A percentile compares a stretch with the other conserved stretches of the same genome.
phyloP scores from a whole-genome alignment of 306 rosid genomes.

The Prunus mume region DNA sequence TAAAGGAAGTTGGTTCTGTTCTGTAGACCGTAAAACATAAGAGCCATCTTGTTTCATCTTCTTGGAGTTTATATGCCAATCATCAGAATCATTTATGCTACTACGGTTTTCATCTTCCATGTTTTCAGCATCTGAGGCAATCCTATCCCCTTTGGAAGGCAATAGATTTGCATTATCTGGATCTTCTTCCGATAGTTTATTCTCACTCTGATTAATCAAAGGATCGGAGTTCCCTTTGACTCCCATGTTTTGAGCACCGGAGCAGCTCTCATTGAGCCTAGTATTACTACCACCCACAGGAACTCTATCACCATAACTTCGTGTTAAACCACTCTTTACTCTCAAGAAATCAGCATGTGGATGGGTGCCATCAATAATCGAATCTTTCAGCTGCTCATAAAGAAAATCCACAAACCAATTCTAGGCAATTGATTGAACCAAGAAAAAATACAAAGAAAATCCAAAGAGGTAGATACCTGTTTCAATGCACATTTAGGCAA shows the following conservation, averaged over 20 bases:
- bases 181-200: conserved; percentile 18
- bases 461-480: conserved; percentile 47
- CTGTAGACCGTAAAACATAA: conserved; percentile 16
- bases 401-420: conserved; percentile 15
- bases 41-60: conserved; percentile 36
- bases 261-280: conserved; percentile 26
- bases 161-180: conserved; percentile 17
- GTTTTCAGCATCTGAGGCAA: conserved; percentile 23
- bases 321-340: conserved; percentile 47
- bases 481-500: conserved; percentile 47
- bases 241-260: conserved; percentile 27
- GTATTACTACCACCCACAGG: conserved; percentile 19
- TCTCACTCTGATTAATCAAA: conserved; percentile 23
- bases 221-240: conserved; percentile 28
- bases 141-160: conserved; percentile 40
- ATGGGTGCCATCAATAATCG: conserved; percentile 56
- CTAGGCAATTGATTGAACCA: not conserved
- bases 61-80: conserved; percentile 31
- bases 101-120: conserved; percentile 22
- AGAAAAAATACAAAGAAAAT: conserved; percentile 12
- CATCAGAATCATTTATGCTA: conserved; percentile 26
- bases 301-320: conserved; percentile 20
- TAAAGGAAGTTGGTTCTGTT: conserved; percentile 29
- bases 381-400: conserved; percentile 59
- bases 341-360: conserved; percentile 51